Base-by-base conservation (phyloP, 78 protist species). In the Monosiga brevicollis region DNA sequence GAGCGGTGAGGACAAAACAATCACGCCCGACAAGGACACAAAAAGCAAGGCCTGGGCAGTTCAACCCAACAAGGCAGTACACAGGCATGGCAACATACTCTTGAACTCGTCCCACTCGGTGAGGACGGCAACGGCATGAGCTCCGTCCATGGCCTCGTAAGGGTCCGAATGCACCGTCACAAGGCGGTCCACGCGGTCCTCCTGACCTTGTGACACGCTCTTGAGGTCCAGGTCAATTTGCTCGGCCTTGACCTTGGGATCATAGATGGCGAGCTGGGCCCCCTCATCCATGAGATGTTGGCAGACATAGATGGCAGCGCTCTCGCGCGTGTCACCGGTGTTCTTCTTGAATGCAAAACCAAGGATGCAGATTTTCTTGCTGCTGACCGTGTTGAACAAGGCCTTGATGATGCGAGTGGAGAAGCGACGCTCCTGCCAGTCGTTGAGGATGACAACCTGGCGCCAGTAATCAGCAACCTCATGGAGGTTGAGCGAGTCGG, bases 71-170 rank as follows among this genome's bases (percentile, higher is more conserved):
- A 49, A 6, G 15, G 29, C 2, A 0, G 71, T 35, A 79, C 35
- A 3, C 73, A 78, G 11, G 39, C 41, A 42, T 25, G 23, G 62
- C 6, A 49, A 49, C 35, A 77, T 40, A 37, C 55, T 35, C 83
- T 83, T 78, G 88, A 96, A 95, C 88, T 90, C 97, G 87, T 93
- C 95, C 99, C 99, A 97, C 86, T 97, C 99, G 76, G 99, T 97
- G 39, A 88, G 11, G 73, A 95, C 71, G 32, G 79, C 88, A 42
- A 95, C 39, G 22, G 96, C 98, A 78, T 95, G 95, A 39, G 97
- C 89, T 11, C 79, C 95, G 70, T 86, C 6, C 32, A 62, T 72
- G 42, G 95, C 92, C 79, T 70, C 87, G 82, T 86, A 86, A 29
- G 91, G 83, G 72, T 76, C 79, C 37, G 0, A 0, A 35, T 71